A percentile compares a stretch with the other conserved stretches of the same genome.
Conservation (phyloP, 768 basidiomycete genomes). For the Strobilomyces confusus region DNA sequence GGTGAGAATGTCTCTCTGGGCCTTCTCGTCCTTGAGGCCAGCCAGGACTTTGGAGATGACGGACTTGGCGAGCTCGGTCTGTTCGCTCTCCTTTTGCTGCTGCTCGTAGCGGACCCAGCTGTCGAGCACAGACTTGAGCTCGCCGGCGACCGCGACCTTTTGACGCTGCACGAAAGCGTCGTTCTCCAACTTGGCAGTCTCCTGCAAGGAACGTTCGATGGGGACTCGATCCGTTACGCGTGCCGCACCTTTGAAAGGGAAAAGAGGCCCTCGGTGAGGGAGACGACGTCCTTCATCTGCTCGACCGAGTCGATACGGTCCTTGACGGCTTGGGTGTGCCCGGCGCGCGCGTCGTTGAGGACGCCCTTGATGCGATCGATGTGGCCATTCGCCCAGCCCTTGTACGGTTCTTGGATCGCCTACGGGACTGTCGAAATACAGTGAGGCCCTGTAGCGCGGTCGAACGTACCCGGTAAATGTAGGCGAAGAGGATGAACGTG, state of each 20-base stretch:
- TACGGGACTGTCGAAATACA: constrained; percentile 29
- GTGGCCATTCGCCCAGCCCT: constrained; percentile 87
- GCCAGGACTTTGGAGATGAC: constrained; percentile 88
- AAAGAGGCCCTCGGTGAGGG: constrained; percentile 87
- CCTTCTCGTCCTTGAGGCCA: constrained; percentile 80
- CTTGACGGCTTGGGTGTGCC: constrained; percentile 92
- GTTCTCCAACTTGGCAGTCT: constrained; percentile 88
- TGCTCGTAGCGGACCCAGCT: constrained; percentile 99
- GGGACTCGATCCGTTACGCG: not conserved
- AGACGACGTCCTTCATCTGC: constrained; percentile 94
- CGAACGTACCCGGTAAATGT: constrained; percentile 69
- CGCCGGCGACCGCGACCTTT: constrained; percentile 78
- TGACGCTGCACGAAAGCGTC: constrained; percentile 89
- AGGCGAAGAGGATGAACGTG: constrained; percentile 76
- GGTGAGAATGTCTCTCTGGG: constrained; percentile 77
- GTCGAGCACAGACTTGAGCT: constrained; percentile 93
- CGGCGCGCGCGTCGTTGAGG: constrained; percentile 74
- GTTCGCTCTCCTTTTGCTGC: constrained; percentile 93
- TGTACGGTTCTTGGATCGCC: constrained; percentile 83
- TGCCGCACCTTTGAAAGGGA: constrained; percentile 75
- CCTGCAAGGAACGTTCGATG: constrained; percentile 40
- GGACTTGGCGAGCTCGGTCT: constrained; percentile 82
- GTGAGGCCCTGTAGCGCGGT: not conserved
- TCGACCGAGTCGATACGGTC: constrained; percentile 88
- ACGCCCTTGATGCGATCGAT: constrained; percentile 80